Percentiles rank a stretch among this genome's conserved stretches.
Evolutionary conservation across 192 early-diverging fungal species (phyloP).

Genomic region (Rhizoclosmatium sp.): DNA sequence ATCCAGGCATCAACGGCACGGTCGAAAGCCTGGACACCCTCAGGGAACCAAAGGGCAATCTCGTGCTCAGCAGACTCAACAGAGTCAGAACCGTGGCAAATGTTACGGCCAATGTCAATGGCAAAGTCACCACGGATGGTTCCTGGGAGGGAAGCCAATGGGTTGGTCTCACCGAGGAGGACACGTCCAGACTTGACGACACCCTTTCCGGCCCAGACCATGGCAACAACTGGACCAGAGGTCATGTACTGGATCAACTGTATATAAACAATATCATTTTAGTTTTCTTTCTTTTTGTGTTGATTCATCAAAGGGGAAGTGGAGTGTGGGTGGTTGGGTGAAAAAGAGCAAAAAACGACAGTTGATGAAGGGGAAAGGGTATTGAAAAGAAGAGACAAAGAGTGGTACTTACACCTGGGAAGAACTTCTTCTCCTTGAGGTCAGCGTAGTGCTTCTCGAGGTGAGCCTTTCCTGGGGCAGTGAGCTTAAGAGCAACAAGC

Average conservation of each 20-base stretch:
- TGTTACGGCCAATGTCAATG: slow-evolving; percentile 81
- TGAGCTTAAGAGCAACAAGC: slow-evolving; percentile 83
- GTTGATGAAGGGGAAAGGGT: not conserved
- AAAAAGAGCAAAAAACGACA: not conserved
- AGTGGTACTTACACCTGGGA: slow-evolving; percentile 70
- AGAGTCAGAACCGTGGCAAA: slow-evolving; percentile 92
- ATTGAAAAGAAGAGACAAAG: not conserved
- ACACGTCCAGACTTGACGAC: slow-evolving; percentile 89
- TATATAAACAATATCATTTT: not conserved
- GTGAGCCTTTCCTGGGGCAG: slow-evolving; percentile 73
- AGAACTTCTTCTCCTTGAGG: slow-evolving; percentile 86
- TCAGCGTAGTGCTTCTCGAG: slow-evolving; percentile 86
- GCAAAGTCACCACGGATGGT: slow-evolving; percentile 96
- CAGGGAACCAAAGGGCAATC: slow-evolving; percentile 71
- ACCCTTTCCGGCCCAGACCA: slow-evolving; percentile 92
- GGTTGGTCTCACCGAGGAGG: slow-evolving; percentile 91
- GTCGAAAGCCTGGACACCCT: slow-evolving; percentile 67
- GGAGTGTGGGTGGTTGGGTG: not conserved
- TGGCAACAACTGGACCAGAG: slow-evolving; percentile 93
- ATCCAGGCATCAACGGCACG: slow-evolving; percentile 62
- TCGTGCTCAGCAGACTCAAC: slow-evolving; percentile 87
- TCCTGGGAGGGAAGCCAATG: slow-evolving; percentile 84
- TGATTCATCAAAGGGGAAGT: slow-evolving; percentile 42
- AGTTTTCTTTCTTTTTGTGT: too few relatives aligned
- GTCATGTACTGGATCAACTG: slow-evolving; percentile 73